phyloP scores from a whole-genome alignment of 1,139 yeast genomes.

The Komagataea norvegica region DNA sequence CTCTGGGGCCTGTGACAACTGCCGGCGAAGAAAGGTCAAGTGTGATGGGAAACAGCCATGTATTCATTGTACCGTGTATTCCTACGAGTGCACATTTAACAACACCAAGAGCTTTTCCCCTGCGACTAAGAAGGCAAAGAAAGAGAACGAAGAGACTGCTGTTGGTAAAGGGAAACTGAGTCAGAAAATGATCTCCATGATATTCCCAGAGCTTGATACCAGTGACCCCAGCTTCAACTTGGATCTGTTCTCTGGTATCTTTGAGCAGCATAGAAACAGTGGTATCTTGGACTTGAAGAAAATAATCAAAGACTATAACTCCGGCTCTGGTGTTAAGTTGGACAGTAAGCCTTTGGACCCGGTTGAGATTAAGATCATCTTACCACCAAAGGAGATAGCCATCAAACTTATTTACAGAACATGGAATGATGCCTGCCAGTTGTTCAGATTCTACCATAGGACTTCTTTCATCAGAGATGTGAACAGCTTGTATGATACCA shows the following conservation, averaged over 20 bases:
- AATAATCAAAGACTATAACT: conserved; percentile 18
- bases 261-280: conserved; percentile 16
- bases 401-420: conserved; percentile 66
- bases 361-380: conserved; percentile 46
- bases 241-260: conserved; percentile 34
- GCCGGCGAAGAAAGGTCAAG: conserved; percentile 72
- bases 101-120: conserved; percentile 24
- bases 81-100: conserved; percentile 59
- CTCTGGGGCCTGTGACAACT: conserved; percentile 79
- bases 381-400: conserved; percentile 75
- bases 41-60: conserved; percentile 89
- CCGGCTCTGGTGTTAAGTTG: conserved; percentile 4
- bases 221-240: conserved; percentile 43
- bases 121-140: conserved; percentile 22
- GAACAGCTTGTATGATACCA: conserved; percentile 57
- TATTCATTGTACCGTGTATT: conserved; percentile 77
- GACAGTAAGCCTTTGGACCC: conserved; percentile 10
- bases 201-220: conserved; percentile 49
- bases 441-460: conserved; percentile 80
- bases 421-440: conserved; percentile 82
- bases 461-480: conserved; percentile 65
- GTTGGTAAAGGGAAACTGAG: conserved; percentile 4
- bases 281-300: conserved; percentile 19
- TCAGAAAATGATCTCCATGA: conserved; percentile 31
- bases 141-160: conserved; percentile 1